Evolutionary conservation across 768 basidiomycete genomes (phyloP).

Genomic region (Tricholoma flavovirens): DNA sequence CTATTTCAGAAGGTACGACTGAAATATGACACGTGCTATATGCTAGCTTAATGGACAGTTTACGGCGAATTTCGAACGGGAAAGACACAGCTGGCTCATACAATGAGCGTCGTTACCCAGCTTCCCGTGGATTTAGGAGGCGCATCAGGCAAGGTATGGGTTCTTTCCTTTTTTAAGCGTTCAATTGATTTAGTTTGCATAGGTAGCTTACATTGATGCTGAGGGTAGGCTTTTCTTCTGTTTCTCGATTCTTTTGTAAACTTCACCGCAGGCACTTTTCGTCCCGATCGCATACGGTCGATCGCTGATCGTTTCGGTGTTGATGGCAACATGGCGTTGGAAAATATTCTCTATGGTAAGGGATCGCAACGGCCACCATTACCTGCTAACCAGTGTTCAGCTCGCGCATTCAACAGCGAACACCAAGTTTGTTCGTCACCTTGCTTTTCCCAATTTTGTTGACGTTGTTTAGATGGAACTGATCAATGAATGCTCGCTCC

Average conservation of each 20-base stretch:
- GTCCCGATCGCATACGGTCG: constrained; percentile 85
- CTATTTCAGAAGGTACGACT: constrained; percentile 77
- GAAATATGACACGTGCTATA: not conserved
- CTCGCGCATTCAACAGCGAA: constrained; percentile 87
- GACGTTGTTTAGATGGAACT: constrained; percentile 66
- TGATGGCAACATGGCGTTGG: constrained; percentile 79
- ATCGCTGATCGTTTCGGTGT: constrained; percentile 94
- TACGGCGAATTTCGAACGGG: constrained; percentile 97
- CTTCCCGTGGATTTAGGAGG: constrained; percentile 88
- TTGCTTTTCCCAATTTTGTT: not conserved
- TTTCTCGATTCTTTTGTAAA: constrained; percentile 9
- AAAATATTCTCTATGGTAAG: constrained; percentile 86
- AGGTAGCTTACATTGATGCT: constrained; percentile 92
- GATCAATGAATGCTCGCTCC: constrained; percentile 81
- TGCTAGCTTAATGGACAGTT: constrained; percentile 38
- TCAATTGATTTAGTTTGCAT: not conserved
- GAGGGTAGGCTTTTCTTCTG: constrained; percentile 45
- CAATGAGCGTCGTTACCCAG: constrained; percentile 87
- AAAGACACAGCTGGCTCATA: constrained; percentile 94
- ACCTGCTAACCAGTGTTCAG: constrained; percentile 33
- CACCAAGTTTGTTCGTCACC: constrained; percentile 56
- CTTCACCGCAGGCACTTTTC: constrained; percentile 68
- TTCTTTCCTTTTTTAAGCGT: not conserved
- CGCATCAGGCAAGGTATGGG: constrained; percentile 73
- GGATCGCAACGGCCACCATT: not conserved